Evolutionary conservation across 2,329 filamentous ascomycete species (phyloP), one percentile per base, ranked within the genome.

Genomic region (Xylariaceae sp.): DNA sequence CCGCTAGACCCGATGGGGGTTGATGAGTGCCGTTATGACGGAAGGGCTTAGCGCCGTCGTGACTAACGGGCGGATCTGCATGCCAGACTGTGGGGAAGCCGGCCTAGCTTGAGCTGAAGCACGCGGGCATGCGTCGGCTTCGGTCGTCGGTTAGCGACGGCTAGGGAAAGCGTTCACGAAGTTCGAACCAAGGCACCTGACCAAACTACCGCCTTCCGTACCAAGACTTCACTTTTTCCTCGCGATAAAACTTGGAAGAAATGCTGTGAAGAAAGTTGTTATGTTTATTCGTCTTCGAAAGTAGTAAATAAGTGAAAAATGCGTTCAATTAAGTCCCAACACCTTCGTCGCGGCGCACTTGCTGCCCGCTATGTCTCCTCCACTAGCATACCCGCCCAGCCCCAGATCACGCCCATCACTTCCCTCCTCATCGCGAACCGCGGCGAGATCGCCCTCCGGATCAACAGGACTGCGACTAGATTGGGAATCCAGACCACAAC

Each of bases 391-490:
- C 57, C 72, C n/a, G 61, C 68, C 35, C 70, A 75, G 54, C 50
- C 67, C 39, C 69, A 71, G 49, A 68, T 76, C 51, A 80, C 77
- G 11, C 81, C 83, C 35, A 83, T 87, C 66, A 86, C 85, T 57
- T 96, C 92, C 7, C 89, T 97, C 48, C 82, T 99, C 23, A 97
- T 99, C 72, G 94, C 94, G 56, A 99, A 99, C 73, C 88, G 94
- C 67, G 94, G 94, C 68, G 94, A 99, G 76, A 99, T 99, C 68
- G 94, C 94, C 53, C 81, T 99, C 72, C 89, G 94, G 66, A 94
- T 99, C 66, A 89, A 92, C 66, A 85, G 87, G 66, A 99, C 94
- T 18, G 94, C 94, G 39, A 82, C 89, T 54, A 85, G 88, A 64
- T 88, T 96, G 71, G 93, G 94, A 59, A 96, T 99, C 71, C 86